Evolutionary conservation across 345 rosid genomes (phyloP).

Genomic region (Sonneratia alba): DNA sequence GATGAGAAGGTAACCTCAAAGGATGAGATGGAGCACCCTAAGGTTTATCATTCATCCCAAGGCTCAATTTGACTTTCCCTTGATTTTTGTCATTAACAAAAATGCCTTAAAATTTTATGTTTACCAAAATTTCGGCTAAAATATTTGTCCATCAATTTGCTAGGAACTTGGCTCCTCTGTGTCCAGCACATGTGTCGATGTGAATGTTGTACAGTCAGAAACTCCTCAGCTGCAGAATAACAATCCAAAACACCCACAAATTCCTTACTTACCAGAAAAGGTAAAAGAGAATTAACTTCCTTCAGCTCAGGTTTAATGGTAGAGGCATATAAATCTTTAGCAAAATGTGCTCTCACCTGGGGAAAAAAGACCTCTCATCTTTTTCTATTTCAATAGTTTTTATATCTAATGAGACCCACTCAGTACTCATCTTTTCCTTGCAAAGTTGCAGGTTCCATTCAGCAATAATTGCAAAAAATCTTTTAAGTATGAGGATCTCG

Average conservation of each 20-base stretch:
- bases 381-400: neutral
- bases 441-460: neutral
- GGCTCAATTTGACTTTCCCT: neutral
- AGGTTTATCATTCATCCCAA: constrained; percentile 24
- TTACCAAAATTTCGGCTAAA: too few species aligned
- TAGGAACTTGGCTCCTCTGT: neutral
- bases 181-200: neutral
- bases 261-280: neutral
- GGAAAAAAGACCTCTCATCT: neutral
- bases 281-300: neutral
- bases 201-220: neutral
- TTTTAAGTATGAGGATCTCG: constrained; percentile 20
- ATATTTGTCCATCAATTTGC: neutral
- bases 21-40: constrained; percentile 25
- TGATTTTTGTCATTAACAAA: neutral
- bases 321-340: too few species aligned
- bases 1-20: constrained; percentile 44
- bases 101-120: neutral
- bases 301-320: neutral
- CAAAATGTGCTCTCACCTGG: neutral
- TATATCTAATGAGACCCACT: neutral
- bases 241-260: neutral
- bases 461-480: constrained; percentile 15
- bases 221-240: neutral
- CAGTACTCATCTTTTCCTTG: neutral